Conservation (phyloP, 1,284 basidiomycete genomes). For the Inonotus hispidus region DNA sequence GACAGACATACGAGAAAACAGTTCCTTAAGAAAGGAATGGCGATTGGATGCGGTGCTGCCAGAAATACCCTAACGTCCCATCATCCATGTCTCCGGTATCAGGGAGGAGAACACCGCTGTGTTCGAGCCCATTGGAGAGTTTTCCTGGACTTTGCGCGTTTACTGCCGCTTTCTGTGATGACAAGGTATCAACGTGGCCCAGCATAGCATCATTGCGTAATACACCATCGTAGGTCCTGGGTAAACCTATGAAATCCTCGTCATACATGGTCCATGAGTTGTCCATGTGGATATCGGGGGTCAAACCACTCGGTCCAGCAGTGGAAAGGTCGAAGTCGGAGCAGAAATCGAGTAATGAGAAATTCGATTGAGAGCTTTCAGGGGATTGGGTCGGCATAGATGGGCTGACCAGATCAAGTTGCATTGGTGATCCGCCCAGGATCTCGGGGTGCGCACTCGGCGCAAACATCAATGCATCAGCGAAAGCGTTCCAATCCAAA, state of each 20-base stretch:
- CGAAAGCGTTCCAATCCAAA: constrained; percentile 7
- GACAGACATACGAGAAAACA: neutral
- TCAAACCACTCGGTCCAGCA: neutral
- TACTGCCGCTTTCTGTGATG: neutral
- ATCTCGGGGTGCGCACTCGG: neutral
- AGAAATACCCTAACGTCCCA: neutral
- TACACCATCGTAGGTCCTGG: neutral
- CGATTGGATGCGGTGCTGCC: neutral
- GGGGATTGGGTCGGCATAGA: neutral
- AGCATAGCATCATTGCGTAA: neutral
- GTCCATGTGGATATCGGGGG: neutral
- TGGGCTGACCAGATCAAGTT: neutral
- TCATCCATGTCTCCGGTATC: neutral
- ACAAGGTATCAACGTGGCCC: neutral
- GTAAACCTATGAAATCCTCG: neutral
- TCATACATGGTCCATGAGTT: neutral
- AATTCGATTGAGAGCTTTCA: neutral
- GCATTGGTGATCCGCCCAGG: neutral
- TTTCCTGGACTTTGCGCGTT: neutral
- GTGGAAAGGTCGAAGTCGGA: neutral
- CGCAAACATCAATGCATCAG: constrained; percentile 1
- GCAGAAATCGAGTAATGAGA: neutral
- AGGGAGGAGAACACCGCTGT: neutral
- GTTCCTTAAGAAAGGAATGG: neutral
- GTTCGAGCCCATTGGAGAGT: neutral